A percentile compares a stretch with the other conserved stretches of the same genome.
Evolutionary conservation across 805 yeast genomes (phyloP).

Genomic region (Teunomyces lycoperdinae): DNA sequence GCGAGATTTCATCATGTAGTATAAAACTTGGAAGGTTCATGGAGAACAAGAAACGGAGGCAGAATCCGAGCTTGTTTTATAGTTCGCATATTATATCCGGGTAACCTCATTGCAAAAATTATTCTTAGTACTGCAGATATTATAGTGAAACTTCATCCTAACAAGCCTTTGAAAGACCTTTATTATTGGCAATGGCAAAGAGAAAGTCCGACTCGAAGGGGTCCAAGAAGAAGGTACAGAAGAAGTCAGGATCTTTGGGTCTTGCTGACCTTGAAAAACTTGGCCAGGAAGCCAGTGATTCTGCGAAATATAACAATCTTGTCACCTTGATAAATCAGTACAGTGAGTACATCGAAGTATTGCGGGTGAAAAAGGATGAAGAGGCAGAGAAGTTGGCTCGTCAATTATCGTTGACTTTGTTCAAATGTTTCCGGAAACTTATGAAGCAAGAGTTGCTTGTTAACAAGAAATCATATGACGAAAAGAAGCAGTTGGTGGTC

Average conservation of each 20-base stretch:
- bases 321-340: constrained; percentile 44
- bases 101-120: constrained; percentile 17
- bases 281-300: constrained; percentile 32
- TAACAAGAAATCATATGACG: constrained; percentile 33
- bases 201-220: constrained; percentile 13
- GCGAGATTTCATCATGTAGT: constrained; percentile 61
- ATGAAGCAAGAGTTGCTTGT: constrained; percentile 41
- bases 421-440: constrained; percentile 48
- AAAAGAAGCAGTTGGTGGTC: constrained; percentile 47
- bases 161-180: background rate
- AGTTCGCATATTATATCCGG: constrained; percentile 17
- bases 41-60: constrained; percentile 24
- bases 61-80: constrained; percentile 10
- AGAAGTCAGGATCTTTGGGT: background rate
- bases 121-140: constrained; percentile 4
- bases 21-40: constrained; percentile 68
- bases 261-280: constrained; percentile 20
- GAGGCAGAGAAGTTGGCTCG: constrained; percentile 35
- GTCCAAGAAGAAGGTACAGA: constrained; percentile 5
- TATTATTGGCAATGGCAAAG: constrained; percentile 4
- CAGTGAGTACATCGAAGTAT: constrained; percentile 17
- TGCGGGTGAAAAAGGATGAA: constrained; percentile 15
- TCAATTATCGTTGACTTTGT: constrained; percentile 39
- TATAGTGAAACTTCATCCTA: background rate
- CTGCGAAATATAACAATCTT: constrained; percentile 57